A percentile compares a stretch with the other conserved stretches of the same genome.
Evolutionary conservation across 345 rosid genomes (phyloP).

Genomic region (Salix viminalis): DNA sequence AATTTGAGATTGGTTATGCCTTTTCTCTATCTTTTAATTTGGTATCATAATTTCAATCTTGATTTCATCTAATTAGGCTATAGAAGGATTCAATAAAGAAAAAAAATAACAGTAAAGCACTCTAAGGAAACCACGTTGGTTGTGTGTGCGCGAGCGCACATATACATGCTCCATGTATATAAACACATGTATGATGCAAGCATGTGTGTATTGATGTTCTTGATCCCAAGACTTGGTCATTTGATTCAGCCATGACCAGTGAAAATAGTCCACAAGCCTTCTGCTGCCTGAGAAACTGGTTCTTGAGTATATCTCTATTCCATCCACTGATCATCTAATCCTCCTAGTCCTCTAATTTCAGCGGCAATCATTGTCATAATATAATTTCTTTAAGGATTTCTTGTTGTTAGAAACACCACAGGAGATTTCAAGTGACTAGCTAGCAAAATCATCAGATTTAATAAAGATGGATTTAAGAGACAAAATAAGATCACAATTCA

Average conservation of each 20-base stretch:
- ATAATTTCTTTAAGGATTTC: background rate
- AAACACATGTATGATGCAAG: background rate
- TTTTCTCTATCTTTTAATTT: too few relatives aligned
- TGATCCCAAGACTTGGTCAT: background rate
- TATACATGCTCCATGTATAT: background rate
- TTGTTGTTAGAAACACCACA: background rate
- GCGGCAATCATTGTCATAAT: background rate
- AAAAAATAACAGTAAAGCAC: too few relatives aligned
- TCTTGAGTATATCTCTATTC: too few relatives aligned
- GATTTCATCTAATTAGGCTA: too few relatives aligned
- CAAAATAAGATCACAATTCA: background rate
- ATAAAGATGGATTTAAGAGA: background rate
- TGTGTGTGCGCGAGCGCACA: too few relatives aligned
- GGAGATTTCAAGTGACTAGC: background rate
- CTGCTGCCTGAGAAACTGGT: background rate
- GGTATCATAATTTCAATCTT: too few relatives aligned
- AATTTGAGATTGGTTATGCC: too few relatives aligned
- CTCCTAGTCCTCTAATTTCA: background rate
- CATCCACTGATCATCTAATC: background rate
- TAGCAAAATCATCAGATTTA: background rate
- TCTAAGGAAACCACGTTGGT: too few relatives aligned
- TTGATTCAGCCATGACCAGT: background rate
- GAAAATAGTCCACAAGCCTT: background rate
- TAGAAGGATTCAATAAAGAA: too few relatives aligned
- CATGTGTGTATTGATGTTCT: background rate